Conservation (phyloP, 2,329 filamentous ascomycete species). For the Rhynchosporium secalis region DNA sequence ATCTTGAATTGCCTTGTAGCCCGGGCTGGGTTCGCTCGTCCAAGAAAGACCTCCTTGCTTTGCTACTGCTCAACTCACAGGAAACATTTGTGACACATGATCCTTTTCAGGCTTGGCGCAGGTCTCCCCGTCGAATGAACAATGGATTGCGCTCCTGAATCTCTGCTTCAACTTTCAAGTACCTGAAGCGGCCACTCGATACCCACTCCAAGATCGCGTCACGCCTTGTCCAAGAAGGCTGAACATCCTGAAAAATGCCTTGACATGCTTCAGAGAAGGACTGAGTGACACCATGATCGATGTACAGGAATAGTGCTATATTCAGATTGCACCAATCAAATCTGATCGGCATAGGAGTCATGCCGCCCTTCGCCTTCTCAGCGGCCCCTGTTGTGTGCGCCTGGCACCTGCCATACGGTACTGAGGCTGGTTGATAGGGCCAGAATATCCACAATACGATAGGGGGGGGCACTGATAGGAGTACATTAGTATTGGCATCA, state of each 20-base stretch:
- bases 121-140: not conserved
- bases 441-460: slow-evolving; percentile 2
- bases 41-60: not conserved
- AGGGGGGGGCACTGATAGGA: not conserved
- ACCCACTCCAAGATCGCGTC: too few relatives aligned
- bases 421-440: slow-evolving; percentile 8
- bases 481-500: not conserved
- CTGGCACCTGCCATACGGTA: not conserved
- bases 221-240: too few relatives aligned
- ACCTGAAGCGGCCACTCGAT: too few relatives aligned
- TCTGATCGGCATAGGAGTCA: slow-evolving; percentile 3
- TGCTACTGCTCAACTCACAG: not conserved
- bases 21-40: not conserved
- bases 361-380: not conserved
- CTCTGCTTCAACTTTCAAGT: too few relatives aligned
- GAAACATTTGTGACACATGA: not conserved
- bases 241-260: too few relatives aligned
- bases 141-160: not conserved
- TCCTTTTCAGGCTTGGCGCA: not conserved
- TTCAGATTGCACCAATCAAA: not conserved
- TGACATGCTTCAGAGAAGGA: not conserved
- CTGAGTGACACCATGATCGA: not conserved
- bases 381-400: not conserved
- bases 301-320: not conserved
- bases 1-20: not conserved